Evolutionary conservation across 2,329 filamentous ascomycete genomes (phyloP).

Genomic region (Botrytis medusae): DNA sequence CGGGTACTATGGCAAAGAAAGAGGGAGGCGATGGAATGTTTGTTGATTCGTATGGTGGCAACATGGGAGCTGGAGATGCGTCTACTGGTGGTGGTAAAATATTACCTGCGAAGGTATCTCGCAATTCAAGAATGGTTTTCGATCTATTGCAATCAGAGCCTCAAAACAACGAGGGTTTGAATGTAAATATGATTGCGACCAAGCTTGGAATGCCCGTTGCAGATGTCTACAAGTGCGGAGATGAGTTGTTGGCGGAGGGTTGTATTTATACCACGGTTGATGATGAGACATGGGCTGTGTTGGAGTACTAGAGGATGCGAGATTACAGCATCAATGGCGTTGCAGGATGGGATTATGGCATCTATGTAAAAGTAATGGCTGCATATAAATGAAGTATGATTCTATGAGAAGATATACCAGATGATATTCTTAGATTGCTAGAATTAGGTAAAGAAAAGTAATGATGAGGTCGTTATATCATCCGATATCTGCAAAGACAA

Average conservation of each 20-base stretch:
- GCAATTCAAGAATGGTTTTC: constrained; percentile 68
- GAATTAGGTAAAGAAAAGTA: neutral
- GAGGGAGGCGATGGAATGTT: constrained; percentile 40
- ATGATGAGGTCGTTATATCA: neutral
- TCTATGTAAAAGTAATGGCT: constrained; percentile 3
- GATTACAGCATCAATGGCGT: constrained; percentile 26
- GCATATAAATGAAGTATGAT: constrained; percentile 14
- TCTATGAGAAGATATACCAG: neutral
- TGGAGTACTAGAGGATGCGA: constrained; percentile 58
- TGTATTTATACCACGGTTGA: constrained; percentile 89
- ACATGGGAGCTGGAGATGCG: constrained; percentile 28
- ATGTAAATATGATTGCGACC: constrained; percentile 73
- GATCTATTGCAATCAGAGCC: constrained; percentile 64
- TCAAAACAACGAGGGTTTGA: constrained; percentile 78
- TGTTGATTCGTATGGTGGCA: constrained; percentile 41
- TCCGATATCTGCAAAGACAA: neutral
- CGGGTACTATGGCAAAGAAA: constrained; percentile 39
- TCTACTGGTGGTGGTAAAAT: constrained; percentile 36
- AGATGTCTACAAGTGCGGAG: constrained; percentile 74
- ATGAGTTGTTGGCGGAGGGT: constrained; percentile 73
- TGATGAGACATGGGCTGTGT: constrained; percentile 85
- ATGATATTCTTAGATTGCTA: neutral
- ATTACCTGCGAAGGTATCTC: constrained; percentile 47
- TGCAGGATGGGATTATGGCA: constrained; percentile 21
- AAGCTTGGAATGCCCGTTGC: constrained; percentile 62